A percentile compares a stretch with the other conserved stretches of the same genome.
Evolutionary conservation across 2,329 filamentous ascomycete species (phyloP).

Genomic region (Hymenoscyphus infarciens): DNA sequence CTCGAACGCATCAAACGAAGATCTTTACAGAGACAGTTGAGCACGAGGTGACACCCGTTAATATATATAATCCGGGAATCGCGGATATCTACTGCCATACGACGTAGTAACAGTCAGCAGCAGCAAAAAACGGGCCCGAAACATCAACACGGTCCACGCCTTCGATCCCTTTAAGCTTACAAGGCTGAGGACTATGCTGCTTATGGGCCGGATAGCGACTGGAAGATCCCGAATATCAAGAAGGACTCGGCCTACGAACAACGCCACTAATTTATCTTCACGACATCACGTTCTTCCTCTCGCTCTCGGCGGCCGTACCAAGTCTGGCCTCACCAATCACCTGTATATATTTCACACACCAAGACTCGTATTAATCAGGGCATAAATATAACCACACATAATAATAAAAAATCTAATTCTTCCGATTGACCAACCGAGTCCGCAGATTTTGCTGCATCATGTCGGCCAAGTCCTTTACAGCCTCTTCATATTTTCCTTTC

Average conservation of each 20-base stretch:
- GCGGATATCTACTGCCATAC: background rate
- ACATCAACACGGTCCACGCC: background rate
- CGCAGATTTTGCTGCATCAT: background rate
- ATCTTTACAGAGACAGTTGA: background rate
- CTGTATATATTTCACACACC: background rate
- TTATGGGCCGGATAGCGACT: background rate
- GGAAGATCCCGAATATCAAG: background rate
- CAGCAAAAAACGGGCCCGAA: background rate
- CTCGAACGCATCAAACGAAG: background rate
- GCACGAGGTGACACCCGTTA: background rate
- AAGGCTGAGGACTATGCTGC: background rate
- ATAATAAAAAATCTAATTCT: background rate
- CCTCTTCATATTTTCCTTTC: background rate
- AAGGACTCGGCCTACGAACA: background rate
- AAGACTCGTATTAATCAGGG: background rate
- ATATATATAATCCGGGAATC: background rate
- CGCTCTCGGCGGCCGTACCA: background rate
- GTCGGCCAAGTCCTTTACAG: background rate
- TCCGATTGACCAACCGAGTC: background rate
- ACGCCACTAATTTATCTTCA: background rate
- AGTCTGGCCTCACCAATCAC: background rate
- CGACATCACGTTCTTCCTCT: background rate
- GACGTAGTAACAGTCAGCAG: background rate
- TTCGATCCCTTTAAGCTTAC: background rate
- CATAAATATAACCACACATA: background rate